phyloP scores from a whole-genome alignment of 2,329 filamentous ascomycete species.

The Sarocladium kiliense region DNA sequence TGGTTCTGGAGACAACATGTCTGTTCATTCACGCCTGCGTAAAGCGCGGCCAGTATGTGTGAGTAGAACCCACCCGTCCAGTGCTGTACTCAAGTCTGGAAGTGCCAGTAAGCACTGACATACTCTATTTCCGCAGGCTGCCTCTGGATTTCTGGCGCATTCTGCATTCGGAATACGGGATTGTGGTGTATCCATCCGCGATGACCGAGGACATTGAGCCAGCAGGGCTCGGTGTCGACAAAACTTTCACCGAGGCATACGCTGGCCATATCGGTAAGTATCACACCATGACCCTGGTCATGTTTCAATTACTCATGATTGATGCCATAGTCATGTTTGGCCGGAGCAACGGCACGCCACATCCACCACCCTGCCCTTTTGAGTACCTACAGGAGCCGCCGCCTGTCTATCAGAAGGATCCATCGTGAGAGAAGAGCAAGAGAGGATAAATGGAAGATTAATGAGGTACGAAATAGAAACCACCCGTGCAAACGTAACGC shows the following conservation, averaged over 20 bases:
- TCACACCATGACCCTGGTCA: too few relatives aligned
- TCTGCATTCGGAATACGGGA: conserved; percentile 32
- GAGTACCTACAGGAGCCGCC: conserved; percentile 32
- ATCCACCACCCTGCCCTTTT: conserved; percentile 31
- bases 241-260: conserved; percentile 33
- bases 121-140: conserved; percentile 18
- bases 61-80: too few relatives aligned
- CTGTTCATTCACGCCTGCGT: conserved; percentile 34
- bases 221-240: conserved; percentile 24
- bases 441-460: neutral
- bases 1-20: conserved; percentile 33
- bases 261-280: conserved; percentile 28
- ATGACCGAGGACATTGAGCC: conserved; percentile 30
- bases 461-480: conserved; percentile 4
- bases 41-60: conserved; percentile 32
- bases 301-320: neutral
- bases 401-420: conserved; percentile 25
- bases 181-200: conserved; percentile 35
- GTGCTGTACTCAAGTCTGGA: too few relatives aligned
- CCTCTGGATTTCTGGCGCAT: conserved; percentile 33
- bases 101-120: too few relatives aligned
- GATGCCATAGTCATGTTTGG: conserved; percentile 28
- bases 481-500: conserved; percentile 1
- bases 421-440: neutral
- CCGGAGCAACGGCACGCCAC: conserved; percentile 18